A percentile compares a stretch with the other conserved stretches of the same genome.
phyloP scores from a whole-genome alignment of 306 rosid genomes.

The Boehmeria nivea region DNA sequence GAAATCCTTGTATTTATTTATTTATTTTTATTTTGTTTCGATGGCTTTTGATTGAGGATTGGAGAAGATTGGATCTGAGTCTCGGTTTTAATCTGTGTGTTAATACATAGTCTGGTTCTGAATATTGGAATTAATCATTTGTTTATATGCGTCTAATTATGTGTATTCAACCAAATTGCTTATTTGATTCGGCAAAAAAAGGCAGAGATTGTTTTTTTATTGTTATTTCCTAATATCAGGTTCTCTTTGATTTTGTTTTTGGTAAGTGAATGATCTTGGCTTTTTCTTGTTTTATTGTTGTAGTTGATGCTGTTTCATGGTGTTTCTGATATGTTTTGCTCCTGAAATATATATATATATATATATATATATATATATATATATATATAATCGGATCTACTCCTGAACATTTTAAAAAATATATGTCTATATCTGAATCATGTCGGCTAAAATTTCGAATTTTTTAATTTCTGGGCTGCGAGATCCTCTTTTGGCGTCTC shows the following conservation, averaged over 20 bases:
- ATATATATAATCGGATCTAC: slow-evolving; percentile 2
- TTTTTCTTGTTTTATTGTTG: not conserved
- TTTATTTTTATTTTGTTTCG: too few species aligned
- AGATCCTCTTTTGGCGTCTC: too few species aligned
- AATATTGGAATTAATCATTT: not conserved
- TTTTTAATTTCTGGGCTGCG: not conserved
- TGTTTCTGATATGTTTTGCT: not conserved
- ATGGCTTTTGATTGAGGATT: not conserved
- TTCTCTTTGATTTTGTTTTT: not conserved
- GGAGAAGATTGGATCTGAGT: not conserved
- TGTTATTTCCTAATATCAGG: not conserved
- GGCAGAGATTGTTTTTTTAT: not conserved
- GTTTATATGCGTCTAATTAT: too few species aligned
- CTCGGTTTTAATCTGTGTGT: not conserved
- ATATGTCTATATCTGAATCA: not conserved
- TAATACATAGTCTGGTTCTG: not conserved
- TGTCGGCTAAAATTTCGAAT: slow-evolving; percentile 1
- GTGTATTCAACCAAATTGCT: too few species aligned
- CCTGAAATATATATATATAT: too few species aligned
- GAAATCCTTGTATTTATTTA: too few species aligned
- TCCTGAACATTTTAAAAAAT: not conserved
- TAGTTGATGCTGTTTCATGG: not conserved
- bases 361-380: too few species aligned
- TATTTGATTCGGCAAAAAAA: too few species aligned
- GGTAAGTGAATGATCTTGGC: not conserved